Base-by-base conservation (phyloP, 2,329 filamentous ascomycete genomes). In the Neonectria coccinea region DNA sequence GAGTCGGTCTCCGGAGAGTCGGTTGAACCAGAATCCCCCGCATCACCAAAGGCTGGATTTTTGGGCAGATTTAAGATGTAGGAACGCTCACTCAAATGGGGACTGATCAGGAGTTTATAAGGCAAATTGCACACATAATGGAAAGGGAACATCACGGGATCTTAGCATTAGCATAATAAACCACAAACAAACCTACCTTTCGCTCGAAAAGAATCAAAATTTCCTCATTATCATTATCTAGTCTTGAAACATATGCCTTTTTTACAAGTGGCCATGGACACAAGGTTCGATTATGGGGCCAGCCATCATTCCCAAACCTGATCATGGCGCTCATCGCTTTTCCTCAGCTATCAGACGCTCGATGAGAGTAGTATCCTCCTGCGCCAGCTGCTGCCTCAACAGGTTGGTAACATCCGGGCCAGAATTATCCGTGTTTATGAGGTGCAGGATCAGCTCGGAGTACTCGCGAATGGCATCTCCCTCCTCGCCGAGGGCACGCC, bases 401-500 rank as follows among this genome's bases (percentile, higher is more conserved):
- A 80, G 47, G 7, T 76, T 76, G 7, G 78, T 76, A 8, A 79
- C 74, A 27, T 82, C 77, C 4, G 70, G 66, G 9, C 69, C 70
- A 8, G 69, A 68, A 22, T 70, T 73, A 39, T 77, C 75, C 14
- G 71, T 71, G 47, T 78, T 76, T 59, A 88, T 78, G 36, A 88
- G 76, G 60, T 83, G 80, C 52, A 84, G 71, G 18, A 90, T 82
- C 22, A 90, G 78, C 65, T 87, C 85, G 51, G 84, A 85, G 71
- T 88, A 91, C 75, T 90, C 88, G 56, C 85, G 79, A 31, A 91
- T 79, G 5, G 81, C 88, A 68, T 89, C 86, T 31, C 87, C 87
- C 62, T 85, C 84, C 68, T 85, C 82, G n/a, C 84, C 82, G 1
- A 83, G 80, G 31, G 82, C 80, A 33, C 80, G 79, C 62, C 85